Conservation (phyloP, 2,329 filamentous ascomycete species). For the Fusarium haematococcum region DNA sequence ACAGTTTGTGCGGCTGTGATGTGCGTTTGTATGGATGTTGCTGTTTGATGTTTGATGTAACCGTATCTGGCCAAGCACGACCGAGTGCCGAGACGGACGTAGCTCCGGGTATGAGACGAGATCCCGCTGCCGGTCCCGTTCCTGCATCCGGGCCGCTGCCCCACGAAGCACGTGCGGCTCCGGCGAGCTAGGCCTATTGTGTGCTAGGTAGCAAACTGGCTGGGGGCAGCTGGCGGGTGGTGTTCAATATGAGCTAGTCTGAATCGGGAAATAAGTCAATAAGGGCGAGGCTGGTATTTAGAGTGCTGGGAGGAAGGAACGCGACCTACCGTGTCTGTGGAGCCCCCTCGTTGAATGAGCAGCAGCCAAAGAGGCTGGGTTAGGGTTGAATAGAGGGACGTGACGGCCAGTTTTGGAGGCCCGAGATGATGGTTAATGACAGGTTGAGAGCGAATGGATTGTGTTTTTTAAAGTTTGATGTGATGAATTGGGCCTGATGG, state of each 20-base stretch:
- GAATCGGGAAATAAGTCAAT: conserved; percentile 41
- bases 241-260: conserved; percentile 26
- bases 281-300: conserved; percentile 23
- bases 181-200: conserved; percentile 1
- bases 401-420: not conserved
- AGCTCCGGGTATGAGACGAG: not conserved
- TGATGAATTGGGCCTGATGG: not conserved
- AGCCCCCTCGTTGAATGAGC: not conserved
- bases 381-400: conserved; percentile 6
- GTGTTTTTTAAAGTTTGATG: not conserved
- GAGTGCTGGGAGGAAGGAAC: conserved; percentile 14
- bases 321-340: conserved; percentile 29
- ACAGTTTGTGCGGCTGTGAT: not conserved
- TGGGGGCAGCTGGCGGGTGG: conserved; percentile 1
- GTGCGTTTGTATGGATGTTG: not conserved
- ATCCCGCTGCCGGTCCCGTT: conserved; percentile 20
- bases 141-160: conserved; percentile 38
- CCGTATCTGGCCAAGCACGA: not conserved
- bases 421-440: not conserved
- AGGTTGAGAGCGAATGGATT: not conserved
- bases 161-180: conserved; percentile 32
- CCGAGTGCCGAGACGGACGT: not conserved
- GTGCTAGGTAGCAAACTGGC: conserved; percentile 27
- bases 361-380: conserved; percentile 21
- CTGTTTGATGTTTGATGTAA: not conserved